Evolutionary conservation across 2,329 filamentous ascomycete genomes (phyloP), one percentile per base, ranked within the genome.

Genomic region (Cytospora paraplurivora): DNA sequence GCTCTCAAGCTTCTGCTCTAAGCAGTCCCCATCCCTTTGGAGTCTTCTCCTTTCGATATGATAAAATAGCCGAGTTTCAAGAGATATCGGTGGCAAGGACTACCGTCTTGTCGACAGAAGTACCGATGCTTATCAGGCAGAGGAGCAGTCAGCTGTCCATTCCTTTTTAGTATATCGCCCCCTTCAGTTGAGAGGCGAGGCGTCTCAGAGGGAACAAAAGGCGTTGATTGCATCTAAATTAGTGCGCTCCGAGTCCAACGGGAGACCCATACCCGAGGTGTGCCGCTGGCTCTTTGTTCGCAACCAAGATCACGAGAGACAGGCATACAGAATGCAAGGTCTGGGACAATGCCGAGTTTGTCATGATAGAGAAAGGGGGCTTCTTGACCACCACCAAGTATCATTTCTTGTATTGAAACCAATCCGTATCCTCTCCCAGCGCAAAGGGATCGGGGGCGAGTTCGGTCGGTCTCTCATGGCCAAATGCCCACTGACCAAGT

Each of bases 141-240:
- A 47, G 13, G n/a, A 12, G 11, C 38, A 50, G 38, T 19, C 21
- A 11, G n/a, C n/a, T 34, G 17, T 12, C 7, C 32, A 33, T 51
- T 55, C 38, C 54, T 59, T 12, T 69, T 62, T 50, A 68, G 65
- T 10, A 61, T 63, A n/a, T 58, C 66, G 27, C 57, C 49, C 3
- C 56, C 54, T 10, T 56, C 58, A 15, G 57, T 62, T 13, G 11
- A 13, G 50, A 58, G 50, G 27, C 44, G 44, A 59, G 33, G 7
- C 10, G 27, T 33, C 35, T n/a, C 15, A 47, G 15, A n/a, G 6
- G 8, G 49, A 33, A 54, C 19, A 65, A 65, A 65, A 63, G 60
- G 34, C 17, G 47, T 21, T 7, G 21, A 54, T 35, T 65, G 63
- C 57, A 60, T 63, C 38, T 33, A 57, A 56, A 27, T 52, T 65